A percentile compares a stretch with the other conserved stretches of the same genome.
Conservation (phyloP, 1,284 basidiomycete genomes). For the Anthracocystis setariae region DNA sequence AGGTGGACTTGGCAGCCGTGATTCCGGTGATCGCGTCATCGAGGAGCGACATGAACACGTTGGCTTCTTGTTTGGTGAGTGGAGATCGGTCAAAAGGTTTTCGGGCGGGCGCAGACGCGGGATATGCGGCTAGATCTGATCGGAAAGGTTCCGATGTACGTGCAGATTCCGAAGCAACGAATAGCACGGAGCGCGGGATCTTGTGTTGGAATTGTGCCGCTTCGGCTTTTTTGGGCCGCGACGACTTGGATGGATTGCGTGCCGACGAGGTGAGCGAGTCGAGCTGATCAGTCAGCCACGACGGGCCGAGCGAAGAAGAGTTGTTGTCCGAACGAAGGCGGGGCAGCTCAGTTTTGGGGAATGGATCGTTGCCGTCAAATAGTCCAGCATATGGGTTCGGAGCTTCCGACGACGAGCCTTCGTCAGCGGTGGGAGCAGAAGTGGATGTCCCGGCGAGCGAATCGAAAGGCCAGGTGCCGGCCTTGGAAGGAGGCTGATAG, state of each 20-base stretch:
- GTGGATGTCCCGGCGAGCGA: background rate
- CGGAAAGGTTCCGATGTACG: slow-evolving; percentile 23
- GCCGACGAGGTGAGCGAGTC: slow-evolving; percentile 27
- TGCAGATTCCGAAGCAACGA: slow-evolving; percentile 27
- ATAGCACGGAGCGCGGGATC: slow-evolving; percentile 42
- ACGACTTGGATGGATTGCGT: slow-evolving; percentile 1
- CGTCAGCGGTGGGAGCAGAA: background rate
- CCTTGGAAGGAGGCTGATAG: slow-evolving; percentile 25
- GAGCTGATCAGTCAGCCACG: slow-evolving; percentile 38
- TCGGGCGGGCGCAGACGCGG: background rate
- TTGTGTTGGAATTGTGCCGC: background rate
- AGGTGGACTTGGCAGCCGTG: slow-evolving; percentile 1
- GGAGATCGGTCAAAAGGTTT: slow-evolving; percentile 33
- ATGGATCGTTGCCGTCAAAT: slow-evolving; percentile 34
- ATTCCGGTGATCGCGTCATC: slow-evolving; percentile 30
- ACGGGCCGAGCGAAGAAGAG: background rate
- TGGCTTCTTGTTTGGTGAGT: slow-evolving; percentile 39
- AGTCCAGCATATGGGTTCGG: slow-evolving; percentile 37
- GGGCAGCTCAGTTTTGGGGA: slow-evolving; percentile 19
- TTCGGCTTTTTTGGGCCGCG: background rate
- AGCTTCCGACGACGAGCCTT: slow-evolving; percentile 2
- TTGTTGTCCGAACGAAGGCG: slow-evolving; percentile 2
- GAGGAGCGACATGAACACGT: slow-evolving; percentile 39
- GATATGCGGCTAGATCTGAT: slow-evolving; percentile 10
- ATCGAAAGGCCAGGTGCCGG: slow-evolving; percentile 25